phyloP scores from a whole-genome alignment of 164 flowering plant genomes.

The Tetrastigma voinierianum region DNA sequence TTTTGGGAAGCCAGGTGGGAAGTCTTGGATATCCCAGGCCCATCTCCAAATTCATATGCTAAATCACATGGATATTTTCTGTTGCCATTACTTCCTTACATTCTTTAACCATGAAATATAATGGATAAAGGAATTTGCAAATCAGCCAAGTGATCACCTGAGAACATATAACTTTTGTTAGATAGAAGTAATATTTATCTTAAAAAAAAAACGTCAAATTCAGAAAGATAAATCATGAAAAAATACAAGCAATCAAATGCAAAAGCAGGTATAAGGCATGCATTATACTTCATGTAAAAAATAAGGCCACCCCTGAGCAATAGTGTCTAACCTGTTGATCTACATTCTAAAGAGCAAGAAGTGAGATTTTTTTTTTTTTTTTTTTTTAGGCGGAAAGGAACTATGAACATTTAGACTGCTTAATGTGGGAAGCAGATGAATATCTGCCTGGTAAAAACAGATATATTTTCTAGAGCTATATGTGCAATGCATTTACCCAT shows the following conservation, averaged over 20 bases:
- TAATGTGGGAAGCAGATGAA: neutral
- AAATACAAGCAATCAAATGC: neutral
- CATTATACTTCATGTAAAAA: no score
- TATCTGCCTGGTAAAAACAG: neutral
- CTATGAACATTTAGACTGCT: neutral
- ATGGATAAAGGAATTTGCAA: conserved; percentile 46
- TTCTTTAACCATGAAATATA: conserved; percentile 57
- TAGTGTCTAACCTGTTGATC: no score
- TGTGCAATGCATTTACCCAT: no score
- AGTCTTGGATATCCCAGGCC: conserved; percentile 49
- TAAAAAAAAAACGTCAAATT: neutral
- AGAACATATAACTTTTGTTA: neutral
- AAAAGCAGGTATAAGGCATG: no score
- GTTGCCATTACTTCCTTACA: conserved; percentile 77
- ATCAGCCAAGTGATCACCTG: conserved; percentile 47
- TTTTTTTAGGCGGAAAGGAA: no score
- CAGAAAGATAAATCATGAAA: neutral
- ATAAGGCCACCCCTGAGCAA: neutral
- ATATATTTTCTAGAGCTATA: no score
- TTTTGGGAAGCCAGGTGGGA: conserved; percentile 67
- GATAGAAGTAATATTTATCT: neutral
- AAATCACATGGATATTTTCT: conserved; percentile 80
- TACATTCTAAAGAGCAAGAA: no score
- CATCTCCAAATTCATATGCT: conserved; percentile 78
- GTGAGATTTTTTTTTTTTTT: no score